Percentiles rank a stretch among this genome's conserved stretches.
Evolutionary conservation across 1,284 basidiomycete species (phyloP).

Genomic region (Moniliella sp.): DNA sequence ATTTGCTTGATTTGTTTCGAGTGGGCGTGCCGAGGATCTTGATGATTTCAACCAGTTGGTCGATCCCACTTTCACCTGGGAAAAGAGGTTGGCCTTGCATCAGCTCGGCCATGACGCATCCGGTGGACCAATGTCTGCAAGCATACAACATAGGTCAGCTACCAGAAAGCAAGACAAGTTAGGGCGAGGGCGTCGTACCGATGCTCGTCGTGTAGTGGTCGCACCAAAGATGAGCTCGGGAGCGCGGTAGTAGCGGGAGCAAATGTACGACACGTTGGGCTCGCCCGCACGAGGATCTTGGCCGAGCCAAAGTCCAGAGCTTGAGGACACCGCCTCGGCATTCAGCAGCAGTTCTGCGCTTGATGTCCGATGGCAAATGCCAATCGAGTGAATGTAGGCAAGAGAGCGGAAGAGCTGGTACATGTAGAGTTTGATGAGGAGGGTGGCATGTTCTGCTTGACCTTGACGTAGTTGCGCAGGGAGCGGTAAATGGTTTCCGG

Average conservation of each 20-base stretch:
- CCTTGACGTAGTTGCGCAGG: constrained; percentile 91
- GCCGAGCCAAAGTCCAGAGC: constrained; percentile 92
- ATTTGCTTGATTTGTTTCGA: constrained; percentile 98
- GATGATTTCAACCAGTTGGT: constrained; percentile 98
- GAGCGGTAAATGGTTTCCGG: constrained; percentile 98
- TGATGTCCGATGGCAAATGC: constrained; percentile 76
- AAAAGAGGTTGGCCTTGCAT: constrained; percentile 98
- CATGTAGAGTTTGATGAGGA: constrained; percentile 95
- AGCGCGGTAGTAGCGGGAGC: constrained; percentile 95
- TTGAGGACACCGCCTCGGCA: constrained; percentile 82
- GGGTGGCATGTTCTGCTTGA: constrained; percentile 99
- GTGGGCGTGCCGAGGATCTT: constrained; percentile 96
- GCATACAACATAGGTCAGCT: constrained; percentile 1
- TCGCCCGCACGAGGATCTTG: constrained; percentile 90
- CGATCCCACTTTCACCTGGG: constrained; percentile 95
- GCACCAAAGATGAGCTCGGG: constrained; percentile 98
- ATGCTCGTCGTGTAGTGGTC: constrained; percentile 99
- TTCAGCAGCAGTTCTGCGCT: constrained; percentile 90
- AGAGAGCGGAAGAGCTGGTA: constrained; percentile 89
- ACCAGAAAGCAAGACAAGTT: background rate
- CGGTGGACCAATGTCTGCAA: constrained; percentile 87
- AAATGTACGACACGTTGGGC: constrained; percentile 98
- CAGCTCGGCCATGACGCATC: constrained; percentile 98
- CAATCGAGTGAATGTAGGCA: constrained; percentile 92
- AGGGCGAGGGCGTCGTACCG: constrained; percentile 42